Percentiles rank a stretch among this genome's conserved stretches.
These are phyloP conservation scores for Metarhizium guizhouense DNA, from an alignment of 2,329 filamentous ascomycete genomes.

Conservation along the genomic window DNA sequence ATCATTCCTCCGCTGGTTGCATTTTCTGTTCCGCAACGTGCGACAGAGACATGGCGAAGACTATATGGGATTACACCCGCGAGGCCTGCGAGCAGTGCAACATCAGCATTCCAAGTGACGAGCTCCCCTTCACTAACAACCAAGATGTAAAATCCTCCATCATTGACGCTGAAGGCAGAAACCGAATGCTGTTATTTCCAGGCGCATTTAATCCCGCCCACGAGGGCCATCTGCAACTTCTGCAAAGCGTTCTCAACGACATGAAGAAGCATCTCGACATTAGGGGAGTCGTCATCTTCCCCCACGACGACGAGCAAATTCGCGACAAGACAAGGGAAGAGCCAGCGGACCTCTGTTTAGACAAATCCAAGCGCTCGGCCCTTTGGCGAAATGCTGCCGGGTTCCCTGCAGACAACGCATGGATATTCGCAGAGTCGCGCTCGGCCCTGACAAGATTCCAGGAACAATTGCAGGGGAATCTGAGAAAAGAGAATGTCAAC, in stretches of 20 bases:
- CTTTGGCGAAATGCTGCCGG: constrained; percentile 16
- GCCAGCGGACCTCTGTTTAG: constrained; percentile 9
- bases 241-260: constrained; percentile 19
- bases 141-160: background rate
- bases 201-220: constrained; percentile 31
- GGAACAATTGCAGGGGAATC: background rate
- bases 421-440: constrained; percentile 15
- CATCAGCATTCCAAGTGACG: constrained; percentile 3
- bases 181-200: constrained; percentile 24
- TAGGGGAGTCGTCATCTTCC: constrained; percentile 21
- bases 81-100: background rate
- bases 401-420: constrained; percentile 14
- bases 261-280: constrained; percentile 19
- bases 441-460: constrained; percentile 11
- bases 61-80: background rate
- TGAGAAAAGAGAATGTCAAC: constrained; percentile 7
- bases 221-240: constrained; percentile 22
- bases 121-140: background rate
- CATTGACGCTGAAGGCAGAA: constrained; percentile 1
- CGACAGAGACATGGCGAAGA: background rate
- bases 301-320: constrained; percentile 16
- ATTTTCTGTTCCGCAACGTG: background rate
- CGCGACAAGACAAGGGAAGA: constrained; percentile 12
- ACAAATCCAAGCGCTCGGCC: constrained; percentile 11
- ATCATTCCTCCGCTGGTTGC: background rate